Percentiles rank a stretch among this genome's conserved stretches.
phyloP scores from a whole-genome alignment of 805 yeast species.

The Aciculoconidium aculeatum region DNA sequence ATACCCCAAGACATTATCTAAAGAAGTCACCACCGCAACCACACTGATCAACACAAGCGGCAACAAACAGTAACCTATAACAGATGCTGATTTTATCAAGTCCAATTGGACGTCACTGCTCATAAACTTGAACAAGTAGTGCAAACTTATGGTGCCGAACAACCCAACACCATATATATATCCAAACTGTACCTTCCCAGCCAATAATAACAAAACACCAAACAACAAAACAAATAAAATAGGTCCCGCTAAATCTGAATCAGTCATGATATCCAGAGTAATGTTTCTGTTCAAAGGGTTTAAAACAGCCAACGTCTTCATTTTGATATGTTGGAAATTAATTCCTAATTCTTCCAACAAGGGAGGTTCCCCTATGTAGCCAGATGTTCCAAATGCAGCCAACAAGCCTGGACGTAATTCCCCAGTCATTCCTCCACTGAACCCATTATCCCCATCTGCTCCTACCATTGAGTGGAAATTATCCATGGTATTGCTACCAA shows the following conservation, averaged over 20 bases:
- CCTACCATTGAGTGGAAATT: constrained; percentile 33
- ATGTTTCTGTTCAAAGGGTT: constrained; percentile 62
- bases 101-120: constrained; percentile 54
- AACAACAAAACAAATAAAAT: constrained; percentile 80
- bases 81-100: constrained; percentile 74
- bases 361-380: constrained; percentile 94
- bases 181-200: constrained; percentile 95
- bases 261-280: constrained; percentile 71
- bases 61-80: constrained; percentile 86
- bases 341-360: constrained; percentile 89
- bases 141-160: constrained; percentile 82
- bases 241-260: constrained; percentile 94
- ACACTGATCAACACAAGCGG: constrained; percentile 81
- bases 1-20: constrained; percentile 76
- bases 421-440: constrained; percentile 40
- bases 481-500: constrained; percentile 12
- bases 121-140: constrained; percentile 83
- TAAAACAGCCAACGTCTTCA: constrained; percentile 80
- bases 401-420: constrained; percentile 68
- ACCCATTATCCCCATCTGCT: constrained; percentile 5
- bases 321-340: constrained; percentile 79
- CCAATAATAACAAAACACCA: constrained; percentile 72
- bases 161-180: constrained; percentile 95
- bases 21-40: constrained; percentile 55
- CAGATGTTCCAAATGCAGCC: constrained; percentile 89